Base-by-base conservation (phyloP, 352 stramenopile species). In the Thraustochytrium sp. region DNA sequence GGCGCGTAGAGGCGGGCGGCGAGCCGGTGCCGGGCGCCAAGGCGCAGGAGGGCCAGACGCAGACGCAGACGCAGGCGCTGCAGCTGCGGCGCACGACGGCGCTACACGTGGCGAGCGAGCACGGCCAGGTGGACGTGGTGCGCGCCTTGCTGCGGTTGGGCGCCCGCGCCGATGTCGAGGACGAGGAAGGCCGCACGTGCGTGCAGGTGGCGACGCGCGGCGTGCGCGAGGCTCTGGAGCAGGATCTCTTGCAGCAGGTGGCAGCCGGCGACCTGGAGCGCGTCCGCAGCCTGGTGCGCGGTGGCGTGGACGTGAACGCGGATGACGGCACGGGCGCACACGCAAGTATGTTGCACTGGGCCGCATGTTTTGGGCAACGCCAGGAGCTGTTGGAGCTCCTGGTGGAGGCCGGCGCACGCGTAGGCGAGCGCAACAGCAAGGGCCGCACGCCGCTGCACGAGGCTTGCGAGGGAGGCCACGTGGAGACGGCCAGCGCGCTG, bases 181-280 rank as follows among this genome's bases (percentile, higher is more conserved):
- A 80, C 26, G 23, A 34, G 0, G 0, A 75, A 23, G 53, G 68
- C 26, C 34, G 53, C 23, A 64, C 11, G 51, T 29, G 29, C 26
- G 44, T 31, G 9, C 4, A 64, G 26, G 31, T 65, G 26, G 48
- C 53, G 11, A 51, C 23, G 36, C 23, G 11, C 8, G n/a, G 16
- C 4, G 68, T 80, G 23, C 3, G 8, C 23, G 36, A 21, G 3
- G 44, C 34, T 9, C 31, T 80, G 13, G 44, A 80, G 68, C 68
- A 80, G 29, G 68, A 80, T 23, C 68, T 80, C n/a, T 26, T 80
- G 48, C 48, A 64, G 48, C 68, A 49, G 21, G 68, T 80, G 18
- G 68, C 68, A 23, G 40, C 53, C 23, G 68, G 68, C 26, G 44
- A 80, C 29, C 5, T 64, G 9, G 53, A 61, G 4, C 13, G 37